A percentile compares a stretch with the other conserved stretches of the same genome.
Conservation (phyloP, 2,329 filamentous ascomycete species). For the Fusarium nematophilum region DNA sequence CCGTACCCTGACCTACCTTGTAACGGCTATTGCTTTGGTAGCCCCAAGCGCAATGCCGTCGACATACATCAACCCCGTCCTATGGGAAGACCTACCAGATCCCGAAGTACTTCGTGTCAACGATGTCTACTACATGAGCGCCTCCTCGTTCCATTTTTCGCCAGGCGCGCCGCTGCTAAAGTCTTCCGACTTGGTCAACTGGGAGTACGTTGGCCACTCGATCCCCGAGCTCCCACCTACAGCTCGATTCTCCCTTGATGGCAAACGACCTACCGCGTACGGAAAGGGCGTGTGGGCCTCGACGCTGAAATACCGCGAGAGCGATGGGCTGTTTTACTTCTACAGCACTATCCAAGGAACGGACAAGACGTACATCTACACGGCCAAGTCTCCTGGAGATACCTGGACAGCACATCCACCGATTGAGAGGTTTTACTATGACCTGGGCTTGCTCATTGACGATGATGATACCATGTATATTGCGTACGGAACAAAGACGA, state of each 20-base stretch:
- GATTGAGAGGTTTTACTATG: slow-evolving; percentile 67
- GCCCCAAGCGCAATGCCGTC: too few species aligned
- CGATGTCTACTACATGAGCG: slow-evolving; percentile 64
- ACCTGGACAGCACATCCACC: slow-evolving; percentile 55
- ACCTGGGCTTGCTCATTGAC: slow-evolving; percentile 65
- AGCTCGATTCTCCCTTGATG: slow-evolving; percentile 48
- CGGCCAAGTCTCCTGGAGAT: slow-evolving; percentile 53
- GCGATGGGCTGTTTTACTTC: slow-evolving; percentile 29
- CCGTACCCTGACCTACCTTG: too few species aligned
- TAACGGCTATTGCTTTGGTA: too few species aligned
- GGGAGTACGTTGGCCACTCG: slow-evolving; percentile 59
- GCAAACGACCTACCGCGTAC: slow-evolving; percentile 56
- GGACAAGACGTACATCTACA: slow-evolving; percentile 65
- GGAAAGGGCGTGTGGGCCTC: slow-evolving; percentile 66
- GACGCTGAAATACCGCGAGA: slow-evolving; percentile 24
- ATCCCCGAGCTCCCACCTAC: slow-evolving; percentile 41
- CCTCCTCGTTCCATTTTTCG: slow-evolving; percentile 67
- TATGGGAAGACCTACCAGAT: slow-evolving; percentile 67
- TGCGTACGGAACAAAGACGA: slow-evolving; percentile 61
- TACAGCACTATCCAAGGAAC: slow-evolving; percentile 58
- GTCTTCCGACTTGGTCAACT: slow-evolving; percentile 66
- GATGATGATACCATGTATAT: slow-evolving; percentile 69
- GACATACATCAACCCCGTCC: slow-evolving; percentile 65
- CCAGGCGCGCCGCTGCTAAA: slow-evolving; percentile 66
- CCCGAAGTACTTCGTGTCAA: slow-evolving; percentile 63